Evolutionary conservation across 2,329 filamentous ascomycete species (phyloP), one percentile per base, ranked within the genome.

Genomic region (Colletotrichum lentis): DNA sequence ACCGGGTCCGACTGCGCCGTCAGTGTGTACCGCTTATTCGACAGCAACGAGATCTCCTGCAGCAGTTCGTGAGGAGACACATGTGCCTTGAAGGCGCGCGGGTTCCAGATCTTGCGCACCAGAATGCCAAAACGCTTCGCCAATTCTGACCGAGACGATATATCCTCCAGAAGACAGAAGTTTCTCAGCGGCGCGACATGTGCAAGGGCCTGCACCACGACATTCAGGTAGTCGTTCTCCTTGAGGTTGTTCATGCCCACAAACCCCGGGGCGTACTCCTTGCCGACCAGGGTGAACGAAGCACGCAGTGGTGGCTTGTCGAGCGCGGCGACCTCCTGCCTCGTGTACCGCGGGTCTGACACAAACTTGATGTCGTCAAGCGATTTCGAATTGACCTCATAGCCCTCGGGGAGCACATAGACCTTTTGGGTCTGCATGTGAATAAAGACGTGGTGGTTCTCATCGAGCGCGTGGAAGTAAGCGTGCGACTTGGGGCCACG

Each of bases 231-330:
- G 82, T 99, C 96, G 81, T 99, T 99, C 67, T 96, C 93, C 80
- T 99, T 99, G 85, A 99, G 97, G 81, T 99, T 99, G 85, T 99
- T 99, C 92, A 99, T 96, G 72, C 96, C 96, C 69, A 99, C 93
- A 77, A 94, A 99, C 6, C 96, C 95, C 22, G 96, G 96, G 72
- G 90, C 90, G 80, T 99, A 99, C 77, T 91, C 89, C 79, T 91
- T 92, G 71, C 93, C 93, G 57, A 85, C 84, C 49, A 98, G 85
- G 74, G 97, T 95, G 86, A 90, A 94, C 52, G 88, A 87, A 41
- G 72, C 84, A 75, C 85, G 84, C 55, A 57, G 35, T 61, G 83
- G 82, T 72, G 84, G 79, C 61, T 89, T 87, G 80, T 98, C 96
- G 72, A 98, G 82, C 74, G 88, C 88, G 74, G 88, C 85, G 39